phyloP scores from a whole-genome alignment of 495 filamentous ascomycete genomes.

The Talaromyces ruber region DNA sequence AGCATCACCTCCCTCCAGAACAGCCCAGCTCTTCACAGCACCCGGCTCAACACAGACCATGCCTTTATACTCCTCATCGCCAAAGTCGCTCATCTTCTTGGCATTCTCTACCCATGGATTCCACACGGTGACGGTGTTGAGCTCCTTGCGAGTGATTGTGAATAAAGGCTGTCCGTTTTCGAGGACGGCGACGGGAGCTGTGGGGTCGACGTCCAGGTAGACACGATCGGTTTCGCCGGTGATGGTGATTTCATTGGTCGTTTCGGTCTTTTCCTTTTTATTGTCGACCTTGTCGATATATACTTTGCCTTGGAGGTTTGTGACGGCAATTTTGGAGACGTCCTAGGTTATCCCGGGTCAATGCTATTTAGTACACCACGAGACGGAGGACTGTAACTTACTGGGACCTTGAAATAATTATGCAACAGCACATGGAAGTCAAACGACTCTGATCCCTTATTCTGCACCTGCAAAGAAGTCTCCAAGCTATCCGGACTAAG shows the following conservation, averaged over 20 bases:
- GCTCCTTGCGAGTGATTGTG: slow-evolving; percentile 67
- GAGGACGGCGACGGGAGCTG: slow-evolving; percentile 32
- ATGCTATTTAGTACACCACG: neutral
- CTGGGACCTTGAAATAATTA: slow-evolving; percentile 75
- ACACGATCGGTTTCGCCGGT: slow-evolving; percentile 76
- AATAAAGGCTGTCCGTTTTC: slow-evolving; percentile 55
- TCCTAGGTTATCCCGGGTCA: slow-evolving; percentile 43
- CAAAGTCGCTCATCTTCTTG: slow-evolving; percentile 76
- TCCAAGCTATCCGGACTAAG: slow-evolving; percentile 63
- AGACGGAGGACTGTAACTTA: slow-evolving; percentile 29
- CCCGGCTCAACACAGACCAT: slow-evolving; percentile 96
- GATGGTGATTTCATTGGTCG: slow-evolving; percentile 45
- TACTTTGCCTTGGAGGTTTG: slow-evolving; percentile 60
- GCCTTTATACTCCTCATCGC: slow-evolving; percentile 74
- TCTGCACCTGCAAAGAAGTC: slow-evolving; percentile 80
- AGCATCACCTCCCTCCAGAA: slow-evolving; percentile 74
- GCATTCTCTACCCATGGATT: slow-evolving; percentile 91
- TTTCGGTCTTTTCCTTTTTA: slow-evolving; percentile 48
- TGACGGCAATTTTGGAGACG: slow-evolving; percentile 59
- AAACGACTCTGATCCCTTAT: slow-evolving; percentile 64
- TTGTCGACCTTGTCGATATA: slow-evolving; percentile 78
- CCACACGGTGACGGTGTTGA: slow-evolving; percentile 89
- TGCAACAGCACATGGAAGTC: slow-evolving; percentile 92
- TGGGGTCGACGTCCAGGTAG: slow-evolving; percentile 57
- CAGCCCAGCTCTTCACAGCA: slow-evolving; percentile 70